These are phyloP conservation scores for Ceratobasidium sp. DNA, from an alignment of 1,284 basidiomycete species.

Conservation along the genomic window DNA sequence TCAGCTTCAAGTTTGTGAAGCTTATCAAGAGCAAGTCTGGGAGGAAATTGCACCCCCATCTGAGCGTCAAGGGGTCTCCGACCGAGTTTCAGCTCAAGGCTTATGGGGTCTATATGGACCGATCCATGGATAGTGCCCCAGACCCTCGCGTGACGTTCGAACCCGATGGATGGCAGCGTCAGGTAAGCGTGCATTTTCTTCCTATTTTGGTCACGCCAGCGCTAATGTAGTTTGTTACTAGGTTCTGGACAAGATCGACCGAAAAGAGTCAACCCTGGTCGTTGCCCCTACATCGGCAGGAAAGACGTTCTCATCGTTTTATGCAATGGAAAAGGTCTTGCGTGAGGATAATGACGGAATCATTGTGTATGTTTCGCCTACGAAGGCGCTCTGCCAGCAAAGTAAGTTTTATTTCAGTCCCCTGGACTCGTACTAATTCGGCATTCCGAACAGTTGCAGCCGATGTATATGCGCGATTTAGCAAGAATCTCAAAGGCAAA, in stretches of 20 bases:
- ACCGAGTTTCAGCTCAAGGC: conserved; percentile 73
- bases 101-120: conserved; percentile 80
- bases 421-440: neutral
- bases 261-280: conserved; percentile 70
- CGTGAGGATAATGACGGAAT: conserved; percentile 72
- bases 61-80: conserved; percentile 69
- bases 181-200: conserved; percentile 57
- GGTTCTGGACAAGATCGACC: conserved; percentile 70
- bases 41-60: conserved; percentile 63
- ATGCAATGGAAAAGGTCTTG: conserved; percentile 78
- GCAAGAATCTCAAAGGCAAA: conserved; percentile 69
- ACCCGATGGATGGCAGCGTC: conserved; percentile 78
- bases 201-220: too few species aligned
- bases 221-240: neutral
- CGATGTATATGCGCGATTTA: conserved; percentile 77
- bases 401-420: conserved; percentile 46
- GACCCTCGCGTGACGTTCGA: conserved; percentile 73
- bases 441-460: conserved; percentile 63
- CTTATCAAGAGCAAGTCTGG: conserved; percentile 60
- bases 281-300: conserved; percentile 61
- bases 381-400: conserved; percentile 74
- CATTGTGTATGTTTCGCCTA: conserved; percentile 73
- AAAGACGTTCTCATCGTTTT: conserved; percentile 82
- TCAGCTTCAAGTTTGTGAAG: conserved; percentile 66
- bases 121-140: conserved; percentile 72